Base-by-base conservation (phyloP, 495 filamentous ascomycete species). In the Halenospora varia region DNA sequence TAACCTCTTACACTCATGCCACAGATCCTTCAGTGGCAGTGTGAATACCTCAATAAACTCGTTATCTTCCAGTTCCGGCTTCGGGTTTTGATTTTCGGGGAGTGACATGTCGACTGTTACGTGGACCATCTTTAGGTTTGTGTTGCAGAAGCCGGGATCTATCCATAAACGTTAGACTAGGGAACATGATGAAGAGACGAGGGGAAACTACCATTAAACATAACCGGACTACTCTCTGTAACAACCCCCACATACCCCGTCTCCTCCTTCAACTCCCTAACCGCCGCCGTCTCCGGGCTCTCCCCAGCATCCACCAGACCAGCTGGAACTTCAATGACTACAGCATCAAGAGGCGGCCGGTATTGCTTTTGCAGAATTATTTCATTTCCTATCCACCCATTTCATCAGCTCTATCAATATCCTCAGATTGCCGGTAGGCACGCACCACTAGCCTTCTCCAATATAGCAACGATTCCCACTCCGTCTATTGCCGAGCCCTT, bases 231-330 rank as follows among this genome's bases (percentile, higher is more conserved):
- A 9, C 81, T 81, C 67, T 87, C 78, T 42, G 79, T 71, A 0
- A 80, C 84, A 29, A 82, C 77, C 17, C 88, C 92, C 25, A 90
- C 81, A 68, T 94, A 97, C 3, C 94, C 94, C 0, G 94, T 96
- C 72, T 98, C 94, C 71, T 98, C 94, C 62, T 83, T 90, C 57
- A 98, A 76, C 66, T 97, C 92, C n/a, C 92, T 77, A 13, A 96
- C 78, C 8, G 92, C 92, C 53, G 88, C 88, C 57, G 88, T 70
- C 63, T 92, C 88, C 0, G 87, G 82, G 0, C 83, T 88, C 69
- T 96, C 92, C 25, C 82, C 84, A 8, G 83, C 86, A 71, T 97
- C 92, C 13, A 96, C 82, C 9, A 97, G 72, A 0, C 92, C 92
- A 2, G 92, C 92, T 0, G 92, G 92, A 1, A 95, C 78, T 67